A percentile compares a stretch with the other conserved stretches of the same genome.
These are phyloP conservation scores for Maudiozyma saulgeensis DNA, from an alignment of 805 yeast species.

Conservation along the genomic window DNA sequence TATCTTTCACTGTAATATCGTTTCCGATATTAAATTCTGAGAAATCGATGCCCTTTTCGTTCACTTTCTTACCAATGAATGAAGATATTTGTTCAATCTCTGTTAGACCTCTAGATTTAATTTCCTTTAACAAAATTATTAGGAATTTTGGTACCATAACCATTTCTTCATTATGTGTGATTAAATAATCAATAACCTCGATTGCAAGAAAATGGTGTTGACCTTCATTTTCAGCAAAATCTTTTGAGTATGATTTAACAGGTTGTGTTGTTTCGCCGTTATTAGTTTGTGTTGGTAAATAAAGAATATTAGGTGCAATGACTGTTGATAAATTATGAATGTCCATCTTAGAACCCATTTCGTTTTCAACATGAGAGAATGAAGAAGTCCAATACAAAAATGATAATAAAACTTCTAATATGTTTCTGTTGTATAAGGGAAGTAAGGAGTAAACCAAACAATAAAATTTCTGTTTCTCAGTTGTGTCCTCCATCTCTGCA, in stretches of 20 bases:
- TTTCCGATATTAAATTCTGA: conserved; percentile 21
- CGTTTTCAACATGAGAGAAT: conserved; percentile 86
- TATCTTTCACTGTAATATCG: conserved; percentile 18
- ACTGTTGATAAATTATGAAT: conserved; percentile 92
- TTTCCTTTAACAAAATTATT: conserved; percentile 37
- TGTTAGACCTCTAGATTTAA: conserved; percentile 8
- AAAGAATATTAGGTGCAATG: conserved; percentile 82
- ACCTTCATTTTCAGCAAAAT: conserved; percentile 38
- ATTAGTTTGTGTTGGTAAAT: conserved; percentile 25
- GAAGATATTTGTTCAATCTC: conserved; percentile 14
- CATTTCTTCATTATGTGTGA: conserved; percentile 71
- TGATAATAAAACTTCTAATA: conserved; percentile 73
- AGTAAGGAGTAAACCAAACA: conserved; percentile 65
- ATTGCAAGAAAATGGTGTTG: conserved; percentile 81
- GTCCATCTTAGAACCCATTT: conserved; percentile 91
- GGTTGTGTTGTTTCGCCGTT: conserved; percentile 13
- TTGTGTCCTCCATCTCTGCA: conserved; percentile 42
- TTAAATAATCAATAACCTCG: conserved; percentile 78
- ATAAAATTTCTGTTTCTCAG: conserved; percentile 41
- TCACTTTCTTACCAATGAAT: conserved; percentile 10
- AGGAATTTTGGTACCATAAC: conserved; percentile 67
- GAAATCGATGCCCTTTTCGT: conserved; percentile 13
- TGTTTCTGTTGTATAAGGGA: conserved; percentile 73
- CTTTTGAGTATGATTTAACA: conserved; percentile 27
- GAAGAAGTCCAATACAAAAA: conserved; percentile 95